phyloP scores from a whole-genome alignment of 139 green algal genomes.

The Haematococcus sp. region DNA sequence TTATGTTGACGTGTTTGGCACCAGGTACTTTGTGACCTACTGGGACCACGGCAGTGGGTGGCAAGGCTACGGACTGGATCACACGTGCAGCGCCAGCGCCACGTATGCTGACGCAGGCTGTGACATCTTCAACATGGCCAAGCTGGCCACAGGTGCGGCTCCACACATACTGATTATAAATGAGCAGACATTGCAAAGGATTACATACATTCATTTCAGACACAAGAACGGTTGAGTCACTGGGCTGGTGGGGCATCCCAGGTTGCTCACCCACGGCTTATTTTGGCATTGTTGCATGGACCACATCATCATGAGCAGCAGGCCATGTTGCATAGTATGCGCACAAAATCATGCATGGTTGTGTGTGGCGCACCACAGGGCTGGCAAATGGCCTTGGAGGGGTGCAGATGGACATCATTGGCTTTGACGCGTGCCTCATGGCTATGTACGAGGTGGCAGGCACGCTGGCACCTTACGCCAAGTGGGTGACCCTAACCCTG shows the following conservation, averaged over 20 bases:
- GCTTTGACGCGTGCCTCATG: conserved; percentile 59
- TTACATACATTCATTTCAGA: too few relatives aligned
- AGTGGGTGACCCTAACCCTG: too few relatives aligned
- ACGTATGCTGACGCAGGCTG: conserved; percentile 15
- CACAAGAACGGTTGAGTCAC: too few relatives aligned
- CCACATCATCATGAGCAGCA: too few relatives aligned
- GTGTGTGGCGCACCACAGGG: too few relatives aligned
- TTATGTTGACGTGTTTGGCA: neutral
- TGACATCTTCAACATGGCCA: conserved; percentile 23
- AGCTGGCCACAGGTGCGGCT: conserved; percentile 8
- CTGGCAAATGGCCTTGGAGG: conserved; percentile 5
- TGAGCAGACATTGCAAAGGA: too few relatives aligned
- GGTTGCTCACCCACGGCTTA: too few relatives aligned
- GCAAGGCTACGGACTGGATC: conserved; percentile 41
- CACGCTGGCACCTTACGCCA: conserved; percentile 13
- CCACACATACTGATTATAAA: neutral
- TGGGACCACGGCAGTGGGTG: conserved; percentile 50
- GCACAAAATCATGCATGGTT: too few relatives aligned
- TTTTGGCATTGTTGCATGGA: too few relatives aligned
- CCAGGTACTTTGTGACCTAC: conserved; percentile 37
- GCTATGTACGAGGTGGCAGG: conserved; percentile 28
- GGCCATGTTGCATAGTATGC: too few relatives aligned
- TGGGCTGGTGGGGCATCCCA: too few relatives aligned
- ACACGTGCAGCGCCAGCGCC: conserved; percentile 22
- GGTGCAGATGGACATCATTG: conserved; percentile 42